Percentiles rank a stretch among this genome's conserved stretches.
phyloP scores from a whole-genome alignment of 371 early-diverging fungal species.

The Polyrhizophydium stewartii region DNA sequence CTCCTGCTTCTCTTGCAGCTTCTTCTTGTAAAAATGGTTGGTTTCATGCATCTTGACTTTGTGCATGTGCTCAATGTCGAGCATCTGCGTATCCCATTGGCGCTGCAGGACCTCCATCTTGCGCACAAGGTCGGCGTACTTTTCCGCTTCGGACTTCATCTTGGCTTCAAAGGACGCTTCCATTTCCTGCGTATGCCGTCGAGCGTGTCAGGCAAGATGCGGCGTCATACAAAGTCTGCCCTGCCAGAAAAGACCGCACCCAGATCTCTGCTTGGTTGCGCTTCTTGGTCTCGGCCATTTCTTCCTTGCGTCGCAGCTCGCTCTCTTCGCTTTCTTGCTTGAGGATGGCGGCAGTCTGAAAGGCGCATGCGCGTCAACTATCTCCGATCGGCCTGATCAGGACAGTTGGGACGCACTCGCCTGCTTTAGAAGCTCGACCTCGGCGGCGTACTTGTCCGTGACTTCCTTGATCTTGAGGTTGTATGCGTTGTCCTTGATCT shows the following conservation, averaged over 20 bases:
- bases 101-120: constrained; percentile 23
- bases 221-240: neutral
- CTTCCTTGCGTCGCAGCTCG: constrained; percentile 19
- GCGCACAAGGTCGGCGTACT: constrained; percentile 26
- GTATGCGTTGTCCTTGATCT: constrained; percentile 37
- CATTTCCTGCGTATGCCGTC: constrained; percentile 19
- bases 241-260: neutral
- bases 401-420: neutral
- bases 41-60: constrained; percentile 20
- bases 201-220: neutral
- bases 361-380: neutral
- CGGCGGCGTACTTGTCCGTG: constrained; percentile 34
- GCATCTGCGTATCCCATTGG: constrained; percentile 42
- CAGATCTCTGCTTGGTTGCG: constrained; percentile 8
- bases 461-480: constrained; percentile 38
- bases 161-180: constrained; percentile 28
- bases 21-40: constrained; percentile 23
- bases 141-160: constrained; percentile 39
- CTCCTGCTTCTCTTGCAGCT: constrained; percentile 26
- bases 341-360: constrained; percentile 7
- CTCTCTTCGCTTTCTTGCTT: constrained; percentile 26
- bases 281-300: constrained; percentile 16
- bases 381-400: neutral
- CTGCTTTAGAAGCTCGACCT: constrained; percentile 35
- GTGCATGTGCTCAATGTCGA: constrained; percentile 25